Conservation (phyloP, 176 grass and related monocot species). For the Puccinellia tenuiflora region DNA sequence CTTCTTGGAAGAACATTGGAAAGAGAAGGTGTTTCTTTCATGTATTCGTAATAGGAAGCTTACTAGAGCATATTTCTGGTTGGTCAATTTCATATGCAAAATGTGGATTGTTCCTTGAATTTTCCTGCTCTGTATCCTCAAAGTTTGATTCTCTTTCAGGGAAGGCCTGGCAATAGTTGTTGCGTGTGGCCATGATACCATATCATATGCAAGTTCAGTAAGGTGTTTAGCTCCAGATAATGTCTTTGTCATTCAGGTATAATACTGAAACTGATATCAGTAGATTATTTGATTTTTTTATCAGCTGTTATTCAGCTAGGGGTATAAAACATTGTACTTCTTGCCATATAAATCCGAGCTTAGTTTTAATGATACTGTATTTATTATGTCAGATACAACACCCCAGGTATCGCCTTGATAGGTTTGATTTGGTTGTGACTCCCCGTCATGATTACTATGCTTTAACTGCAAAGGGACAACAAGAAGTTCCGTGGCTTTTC, state of each 20-base stretch:
- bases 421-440: slow-evolving; percentile 88
- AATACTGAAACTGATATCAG: too few species aligned
- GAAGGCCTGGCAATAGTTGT: slow-evolving; percentile 81
- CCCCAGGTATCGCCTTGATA: slow-evolving; percentile 66
- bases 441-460: slow-evolving; percentile 93
- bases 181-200: slow-evolving; percentile 80
- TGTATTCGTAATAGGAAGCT: neutral
- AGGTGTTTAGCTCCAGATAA: slow-evolving; percentile 63
- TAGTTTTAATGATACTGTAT: neutral
- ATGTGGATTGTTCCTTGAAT: neutral
- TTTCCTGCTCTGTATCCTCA: neutral
- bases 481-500: slow-evolving; percentile 63
- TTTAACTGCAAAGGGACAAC: slow-evolving; percentile 65
- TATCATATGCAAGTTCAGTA: slow-evolving; percentile 82
- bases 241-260: slow-evolving; percentile 96
- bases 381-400: slow-evolving; percentile 79
- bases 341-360: neutral
- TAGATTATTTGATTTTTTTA: too few species aligned
- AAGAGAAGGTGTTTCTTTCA: neutral
- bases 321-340: too few species aligned
- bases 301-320: too few species aligned
- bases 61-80: neutral
- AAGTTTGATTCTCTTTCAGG: slow-evolving; percentile 41
- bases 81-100: neutral
- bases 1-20: neutral